Base-by-base conservation (phyloP, 352 stramenopile genomes). In the Pythium brachiatum region DNA sequence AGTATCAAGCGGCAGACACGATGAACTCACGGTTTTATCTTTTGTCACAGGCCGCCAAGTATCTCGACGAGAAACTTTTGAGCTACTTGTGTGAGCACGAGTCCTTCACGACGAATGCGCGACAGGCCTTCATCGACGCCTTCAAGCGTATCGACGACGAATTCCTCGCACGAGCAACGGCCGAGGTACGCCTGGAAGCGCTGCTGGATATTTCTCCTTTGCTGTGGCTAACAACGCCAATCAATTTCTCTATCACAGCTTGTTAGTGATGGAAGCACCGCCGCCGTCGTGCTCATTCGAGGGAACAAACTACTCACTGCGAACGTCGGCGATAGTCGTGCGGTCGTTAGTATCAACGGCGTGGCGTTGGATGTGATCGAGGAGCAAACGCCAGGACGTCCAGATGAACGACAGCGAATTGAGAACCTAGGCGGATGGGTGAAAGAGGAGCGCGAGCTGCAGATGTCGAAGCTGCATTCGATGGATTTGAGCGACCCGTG, bases 401-500 rank as follows among this genome's bases (percentile, higher is more conserved):
- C 62, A 51, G 82, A 94, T 29, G 89, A 97, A 56, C 81, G 85
- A 13, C 55, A 62, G 25, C 77, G 88, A 11, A 96, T 96, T 46
- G 81, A 88, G 57, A 34, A 63, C 3, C 79, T 84, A 13, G 86
- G 86, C 53, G 87, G 87, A 0, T 94, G 84, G 84, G 80, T 92
- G 7, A 81, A 88, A 62, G 83, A 93, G 66, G 87, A 96, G 61
- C 81, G 86, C 13, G 87, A 96, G 55, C 63, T 96, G 44, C 87
- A 94, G 62, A 82, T 96, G 70, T 94, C 84, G 18, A 94, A 94
- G 63, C 66, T 96, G 21, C 84, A 94, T 53, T 91, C 78, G 29
- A 96, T 96, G 87, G 87, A 96, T 66, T 65, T 96, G 57, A 92
- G 85, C 39, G 87, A 96, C 60, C 87, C 87, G 18, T 73, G 86